Evolutionary conservation across 139 green algal species (phyloP).

Genomic region (Closterium sp.): DNA sequence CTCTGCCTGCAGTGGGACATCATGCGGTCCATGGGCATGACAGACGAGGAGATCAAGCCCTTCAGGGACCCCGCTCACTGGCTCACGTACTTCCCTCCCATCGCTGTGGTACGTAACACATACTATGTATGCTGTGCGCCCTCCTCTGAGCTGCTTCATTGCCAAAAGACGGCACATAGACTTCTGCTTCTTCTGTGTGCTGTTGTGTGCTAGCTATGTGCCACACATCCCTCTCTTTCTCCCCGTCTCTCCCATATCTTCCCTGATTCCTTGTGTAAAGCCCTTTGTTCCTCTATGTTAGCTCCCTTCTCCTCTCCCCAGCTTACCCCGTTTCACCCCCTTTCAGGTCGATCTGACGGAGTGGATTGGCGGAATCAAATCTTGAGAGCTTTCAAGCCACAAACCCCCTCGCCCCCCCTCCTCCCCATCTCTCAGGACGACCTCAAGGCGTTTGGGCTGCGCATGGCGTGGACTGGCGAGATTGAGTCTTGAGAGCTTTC

Average conservation of each 20-base stretch:
- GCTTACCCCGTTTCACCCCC: neutral
- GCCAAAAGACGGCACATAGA: no score
- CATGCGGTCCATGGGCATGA: slow-evolving; percentile 80
- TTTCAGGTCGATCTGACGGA: slow-evolving; percentile 71
- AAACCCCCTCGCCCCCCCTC: neutral
- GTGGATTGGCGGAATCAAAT: slow-evolving; percentile 82
- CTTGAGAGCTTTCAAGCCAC: slow-evolving; percentile 60
- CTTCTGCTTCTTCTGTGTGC: neutral
- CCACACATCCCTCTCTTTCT: neutral
- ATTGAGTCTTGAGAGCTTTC: no score
- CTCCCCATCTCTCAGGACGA: slow-evolving; percentile 60
- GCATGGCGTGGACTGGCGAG: slow-evolving; percentile 89
- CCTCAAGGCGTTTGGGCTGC: slow-evolving; percentile 86
- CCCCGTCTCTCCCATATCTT: neutral
- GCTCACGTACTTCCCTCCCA: slow-evolving; percentile 92
- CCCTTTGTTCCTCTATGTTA: no score
- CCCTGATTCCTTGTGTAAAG: no score
- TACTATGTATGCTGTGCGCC: neutral
- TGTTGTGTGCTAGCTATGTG: neutral
- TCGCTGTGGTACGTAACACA: slow-evolving; percentile 63
- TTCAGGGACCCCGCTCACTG: slow-evolving; percentile 85
- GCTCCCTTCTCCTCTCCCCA: neutral
- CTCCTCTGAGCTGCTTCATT: no score
- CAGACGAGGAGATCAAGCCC: slow-evolving; percentile 78
- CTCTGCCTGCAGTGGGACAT: slow-evolving; percentile 90